Evolutionary conservation across 176 grass and related monocot genomes (phyloP), one percentile per base, ranked within the genome.

Genomic region (Stipa capillata): DNA sequence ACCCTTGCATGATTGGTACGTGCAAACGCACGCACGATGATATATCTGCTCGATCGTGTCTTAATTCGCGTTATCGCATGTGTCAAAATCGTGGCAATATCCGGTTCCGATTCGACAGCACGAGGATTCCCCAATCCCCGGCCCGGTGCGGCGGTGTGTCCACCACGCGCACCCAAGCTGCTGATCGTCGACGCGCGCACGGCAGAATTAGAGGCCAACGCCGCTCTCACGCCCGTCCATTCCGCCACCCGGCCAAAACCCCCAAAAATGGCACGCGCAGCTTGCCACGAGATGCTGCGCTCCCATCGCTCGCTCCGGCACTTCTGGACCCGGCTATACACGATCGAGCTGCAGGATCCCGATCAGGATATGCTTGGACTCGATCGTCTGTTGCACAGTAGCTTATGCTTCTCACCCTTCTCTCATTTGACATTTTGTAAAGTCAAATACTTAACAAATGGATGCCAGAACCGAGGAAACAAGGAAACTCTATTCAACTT

Each of bases 361-460:
- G n/a, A 74, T 57, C 12, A 8, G 8, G 50, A 57, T 35, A 37
- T 1, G n/a, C n/a, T n/a, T n/a, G n/a, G 21, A 4, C 20, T 44
- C 32, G 41, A 29, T 16, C 8, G 28, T 54, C n/a, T 51, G 57
- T 66, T 43, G n/a, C n/a, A n/a, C n/a, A n/a, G 44, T 32, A 48
- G 28, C 73, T 69, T 59, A 28, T 45, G 28, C 2, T 5, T 66
- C 71, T 55, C 52, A 5, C 72, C 10, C 60, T n/a, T 31, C 60
- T 42, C 50, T 15, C n/a, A 3, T 67, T 71, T 85, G n/a, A n/a
- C n/a, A n/a, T n/a, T n/a, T n/a, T n/a, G n/a, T n/a, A 6, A 12
- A n/a, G 73, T 78, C 83, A 62, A 78, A 78, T 1, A 15, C 37
- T 16, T 37, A 77, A 60, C 63, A 69, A 58, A 32, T n/a, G 31